Conservation (phyloP, 176 grass and related monocot species). For the Cenchrus fungigraminus region DNA sequence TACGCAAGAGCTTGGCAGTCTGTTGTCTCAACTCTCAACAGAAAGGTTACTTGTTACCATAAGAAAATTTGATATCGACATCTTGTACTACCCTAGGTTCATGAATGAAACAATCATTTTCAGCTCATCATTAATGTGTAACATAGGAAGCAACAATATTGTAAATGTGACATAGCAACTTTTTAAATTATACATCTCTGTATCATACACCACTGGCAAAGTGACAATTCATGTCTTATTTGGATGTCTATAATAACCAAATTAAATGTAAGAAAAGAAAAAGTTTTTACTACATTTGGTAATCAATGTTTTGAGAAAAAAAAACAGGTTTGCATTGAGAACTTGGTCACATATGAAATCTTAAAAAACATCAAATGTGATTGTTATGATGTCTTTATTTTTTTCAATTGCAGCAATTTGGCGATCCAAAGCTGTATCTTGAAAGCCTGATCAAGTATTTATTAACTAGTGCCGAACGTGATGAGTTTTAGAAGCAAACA, state of each 20-base stretch:
- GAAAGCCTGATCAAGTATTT: slow-evolving; percentile 5
- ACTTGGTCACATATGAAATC: background rate
- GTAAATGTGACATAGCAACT: slow-evolving; percentile 25
- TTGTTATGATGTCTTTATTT: background rate
- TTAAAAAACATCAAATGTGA: background rate
- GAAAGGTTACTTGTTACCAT: slow-evolving; percentile 25
- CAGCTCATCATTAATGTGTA: slow-evolving; percentile 49
- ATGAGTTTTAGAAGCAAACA: slow-evolving; percentile 16
- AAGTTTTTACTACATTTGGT: background rate
- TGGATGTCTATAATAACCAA: slow-evolving; percentile 16
- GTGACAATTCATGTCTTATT: slow-evolving; percentile 24
- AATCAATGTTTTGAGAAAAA: background rate
- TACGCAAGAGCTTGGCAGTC: background rate
- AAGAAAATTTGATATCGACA: slow-evolving; percentile 39
- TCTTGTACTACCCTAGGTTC: slow-evolving; percentile 17
- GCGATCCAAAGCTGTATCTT: background rate
- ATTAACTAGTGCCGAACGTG: background rate
- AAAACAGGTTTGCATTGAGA: background rate
- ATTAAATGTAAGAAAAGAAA: background rate
- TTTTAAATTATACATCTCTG: slow-evolving; percentile 8
- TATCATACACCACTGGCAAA: slow-evolving; percentile 12
- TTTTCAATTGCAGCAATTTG: background rate
- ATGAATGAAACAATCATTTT: slow-evolving; percentile 39
- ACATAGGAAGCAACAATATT: slow-evolving; percentile 50
- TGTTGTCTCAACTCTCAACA: background rate